These are phyloP conservation scores for Cucumis sativus DNA, from an alignment of 306 rosid species.

Conservation along the genomic window Cucumber_9930_V3 NC_026661.2:16826001-16826500, in stretches of 20 bases:
- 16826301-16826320: not conserved
- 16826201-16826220: conserved; percentile 39
- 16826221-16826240: conserved; percentile 10
- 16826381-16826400: too few relatives aligned
- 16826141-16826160: conserved; percentile 31
- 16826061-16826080: conserved; percentile 40
- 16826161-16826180: conserved; percentile 14
- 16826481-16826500: not conserved
- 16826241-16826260: not conserved
- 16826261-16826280: not conserved
- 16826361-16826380: too few relatives aligned
- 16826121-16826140: conserved; percentile 42
- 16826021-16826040: conserved; percentile 48
- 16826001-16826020: conserved; percentile 36
- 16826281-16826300: conserved; percentile 1
- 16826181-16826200: conserved; percentile 26
- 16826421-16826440: too few relatives aligned
- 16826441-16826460: not conserved
- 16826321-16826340: not conserved
- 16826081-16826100: conserved; percentile 35
- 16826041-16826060: conserved; percentile 45
- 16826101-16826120: conserved; percentile 49
- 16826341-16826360: not conserved
- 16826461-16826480: not conserved
- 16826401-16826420: too few relatives aligned